phyloP scores from a whole-genome alignment of 176 grass and related monocot species.

The Bothriochloa decipiens region DNA sequence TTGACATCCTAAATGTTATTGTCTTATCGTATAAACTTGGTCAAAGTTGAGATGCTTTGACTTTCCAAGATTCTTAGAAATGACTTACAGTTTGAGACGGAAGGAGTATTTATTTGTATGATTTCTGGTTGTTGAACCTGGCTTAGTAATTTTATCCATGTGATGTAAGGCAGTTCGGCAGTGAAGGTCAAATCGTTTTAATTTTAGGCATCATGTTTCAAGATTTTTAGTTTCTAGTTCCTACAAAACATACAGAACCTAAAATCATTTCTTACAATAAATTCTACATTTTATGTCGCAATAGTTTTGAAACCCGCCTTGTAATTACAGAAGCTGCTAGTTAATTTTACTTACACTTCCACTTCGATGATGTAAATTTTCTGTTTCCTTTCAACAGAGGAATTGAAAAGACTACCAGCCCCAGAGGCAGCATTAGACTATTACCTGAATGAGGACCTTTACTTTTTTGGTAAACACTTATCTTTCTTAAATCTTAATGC shows the following conservation, averaged over 20 bases:
- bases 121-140: neutral
- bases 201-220: neutral
- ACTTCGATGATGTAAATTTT: slow-evolving; percentile 6
- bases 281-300: neutral
- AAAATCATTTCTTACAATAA: neutral
- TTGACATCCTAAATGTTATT: too few species aligned
- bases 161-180: neutral
- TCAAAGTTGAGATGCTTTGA: too few species aligned
- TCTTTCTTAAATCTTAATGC: neutral
- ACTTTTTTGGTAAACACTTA: slow-evolving; percentile 74
- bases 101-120: neutral
- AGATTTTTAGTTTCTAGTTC: neutral
- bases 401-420: slow-evolving; percentile 79
- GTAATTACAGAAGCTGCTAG: neutral
- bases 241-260: neutral
- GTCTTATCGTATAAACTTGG: too few species aligned
- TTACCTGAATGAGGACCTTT: slow-evolving; percentile 91
- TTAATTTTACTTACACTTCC: slow-evolving; percentile 10
- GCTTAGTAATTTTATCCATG: neutral
- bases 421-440: slow-evolving; percentile 72
- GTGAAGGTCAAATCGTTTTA: neutral
- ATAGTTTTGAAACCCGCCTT: neutral
- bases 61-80: too few species aligned
- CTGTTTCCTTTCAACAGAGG: slow-evolving; percentile 60
- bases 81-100: too few species aligned